Conservation (phyloP, 2,329 filamentous ascomycete species). For the Ascochyta pisi region DNA sequence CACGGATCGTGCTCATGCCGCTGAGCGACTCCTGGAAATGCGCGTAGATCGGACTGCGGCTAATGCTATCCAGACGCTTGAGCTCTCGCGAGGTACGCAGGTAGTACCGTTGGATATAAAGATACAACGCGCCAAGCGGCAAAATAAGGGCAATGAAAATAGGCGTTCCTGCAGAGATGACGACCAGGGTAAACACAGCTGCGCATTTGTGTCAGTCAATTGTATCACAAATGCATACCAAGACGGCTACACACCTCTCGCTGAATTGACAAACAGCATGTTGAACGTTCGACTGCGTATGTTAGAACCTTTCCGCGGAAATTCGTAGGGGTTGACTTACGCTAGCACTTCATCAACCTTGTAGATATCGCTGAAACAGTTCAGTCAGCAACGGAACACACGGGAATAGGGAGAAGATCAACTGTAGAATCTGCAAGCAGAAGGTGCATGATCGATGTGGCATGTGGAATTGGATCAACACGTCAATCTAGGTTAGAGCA, state of each 20-base stretch:
- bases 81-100: constrained; percentile 93
- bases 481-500: neutral
- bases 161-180: constrained; percentile 84
- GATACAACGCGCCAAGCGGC: constrained; percentile 80
- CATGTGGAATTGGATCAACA: neutral
- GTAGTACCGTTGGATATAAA: constrained; percentile 97
- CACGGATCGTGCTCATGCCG: constrained; percentile 92
- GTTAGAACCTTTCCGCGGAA: constrained; percentile 2
- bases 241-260: constrained; percentile 52
- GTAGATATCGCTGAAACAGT: constrained; percentile 69
- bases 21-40: constrained; percentile 98
- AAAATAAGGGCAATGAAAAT: constrained; percentile 81
- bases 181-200: constrained; percentile 78
- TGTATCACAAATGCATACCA: constrained; percentile 22
- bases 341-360: constrained; percentile 91
- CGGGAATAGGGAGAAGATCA: neutral
- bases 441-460: neutral
- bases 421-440: neutral
- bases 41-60: constrained; percentile 93
- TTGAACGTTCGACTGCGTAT: constrained; percentile 79
- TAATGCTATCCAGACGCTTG: constrained; percentile 94
- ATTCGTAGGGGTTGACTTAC: constrained; percentile 43
- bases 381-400: constrained; percentile 8
- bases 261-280: constrained; percentile 70
- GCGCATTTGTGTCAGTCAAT: constrained; percentile 29